A percentile compares a stretch with the other conserved stretches of the same genome.
Evolutionary conservation across 2,329 filamentous ascomycete genomes (phyloP).

Genomic region (Ophiocordyceps camponoti-floridani): DNA sequence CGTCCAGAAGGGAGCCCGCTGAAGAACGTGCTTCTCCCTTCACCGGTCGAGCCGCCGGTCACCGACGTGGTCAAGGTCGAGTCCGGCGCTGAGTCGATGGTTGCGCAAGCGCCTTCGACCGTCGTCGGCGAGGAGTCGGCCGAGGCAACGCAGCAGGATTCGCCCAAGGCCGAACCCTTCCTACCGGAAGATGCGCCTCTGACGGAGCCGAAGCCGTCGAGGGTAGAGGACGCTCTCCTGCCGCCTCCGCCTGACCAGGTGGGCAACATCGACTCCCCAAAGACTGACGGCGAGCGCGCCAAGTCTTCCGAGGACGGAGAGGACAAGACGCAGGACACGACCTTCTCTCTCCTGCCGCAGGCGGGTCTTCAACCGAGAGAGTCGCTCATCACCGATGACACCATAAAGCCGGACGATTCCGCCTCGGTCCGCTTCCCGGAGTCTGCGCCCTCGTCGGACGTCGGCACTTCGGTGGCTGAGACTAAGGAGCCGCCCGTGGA

Average conservation of each 20-base stretch:
- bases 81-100: slow-evolving; percentile 7
- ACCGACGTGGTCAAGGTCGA: slow-evolving; percentile 2
- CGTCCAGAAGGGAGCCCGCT: slow-evolving; percentile 31
- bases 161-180: slow-evolving; percentile 4
- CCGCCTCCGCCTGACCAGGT: slow-evolving; percentile 21
- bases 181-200: background rate
- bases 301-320: slow-evolving; percentile 8
- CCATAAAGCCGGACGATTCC: slow-evolving; percentile 19
- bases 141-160: slow-evolving; percentile 9
- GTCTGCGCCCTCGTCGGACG: slow-evolving; percentile 11
- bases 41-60: slow-evolving; percentile 19
- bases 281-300: slow-evolving; percentile 9
- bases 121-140: slow-evolving; percentile 12
- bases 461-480: slow-evolving; percentile 8
- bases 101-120: slow-evolving; percentile 14
- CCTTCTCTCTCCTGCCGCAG: slow-evolving; percentile 4
- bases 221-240: slow-evolving; percentile 8
- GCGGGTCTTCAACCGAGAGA: slow-evolving; percentile 10
- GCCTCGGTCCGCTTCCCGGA: slow-evolving; percentile 15
- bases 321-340: slow-evolving; percentile 8
- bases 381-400: slow-evolving; percentile 18
- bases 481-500: slow-evolving; percentile 3
- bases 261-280: slow-evolving; percentile 19
- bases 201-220: background rate
- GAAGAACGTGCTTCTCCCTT: slow-evolving; percentile 30